A percentile compares a stretch with the other conserved stretches of the same genome.
Evolutionary conservation across 2,329 filamentous ascomycete genomes (phyloP).

Genomic region (Calonectria pseudoturangicola): DNA sequence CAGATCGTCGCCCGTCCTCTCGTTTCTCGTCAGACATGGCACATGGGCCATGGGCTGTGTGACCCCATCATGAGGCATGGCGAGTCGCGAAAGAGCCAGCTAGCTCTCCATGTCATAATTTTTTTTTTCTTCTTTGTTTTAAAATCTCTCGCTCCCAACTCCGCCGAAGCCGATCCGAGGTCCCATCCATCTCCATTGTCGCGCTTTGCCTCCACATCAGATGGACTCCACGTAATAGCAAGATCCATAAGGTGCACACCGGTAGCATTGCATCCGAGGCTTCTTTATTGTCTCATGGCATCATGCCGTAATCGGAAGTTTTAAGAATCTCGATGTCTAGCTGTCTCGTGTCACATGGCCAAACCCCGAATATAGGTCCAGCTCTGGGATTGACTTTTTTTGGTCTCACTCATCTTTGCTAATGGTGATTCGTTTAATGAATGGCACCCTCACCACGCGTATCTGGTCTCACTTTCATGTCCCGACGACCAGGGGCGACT

Average conservation of each 20-base stretch:
- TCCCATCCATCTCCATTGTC: conserved; percentile 11
- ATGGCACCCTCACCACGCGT: conserved; percentile 29
- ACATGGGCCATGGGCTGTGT: conserved; percentile 26
- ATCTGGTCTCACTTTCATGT: conserved; percentile 33
- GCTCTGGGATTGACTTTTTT: conserved; percentile 22
- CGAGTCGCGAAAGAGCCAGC: neutral
- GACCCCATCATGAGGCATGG: conserved; percentile 28
- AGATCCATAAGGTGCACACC: neutral
- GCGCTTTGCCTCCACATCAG: conserved; percentile 19
- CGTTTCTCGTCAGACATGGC: conserved; percentile 33
- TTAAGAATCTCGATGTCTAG: neutral
- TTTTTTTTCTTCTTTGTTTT: conserved; percentile 41
- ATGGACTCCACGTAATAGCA: conserved; percentile 20
- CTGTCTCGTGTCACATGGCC: neutral
- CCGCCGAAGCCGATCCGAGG: conserved; percentile 28
- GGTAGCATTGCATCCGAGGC: conserved; percentile 28
- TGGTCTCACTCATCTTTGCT: neutral
- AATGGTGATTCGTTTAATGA: conserved; percentile 19
- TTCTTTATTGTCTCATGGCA: conserved; percentile 26
- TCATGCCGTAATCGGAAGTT: conserved; percentile 34
- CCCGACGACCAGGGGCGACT: conserved; percentile 16
- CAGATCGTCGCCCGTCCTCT: conserved; percentile 35
- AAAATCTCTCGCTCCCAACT: conserved; percentile 37
- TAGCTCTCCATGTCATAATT: conserved; percentile 12
- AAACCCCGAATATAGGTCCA: neutral